Conservation (phyloP, 768 basidiomycete species). For the Boletus edulis region DNA sequence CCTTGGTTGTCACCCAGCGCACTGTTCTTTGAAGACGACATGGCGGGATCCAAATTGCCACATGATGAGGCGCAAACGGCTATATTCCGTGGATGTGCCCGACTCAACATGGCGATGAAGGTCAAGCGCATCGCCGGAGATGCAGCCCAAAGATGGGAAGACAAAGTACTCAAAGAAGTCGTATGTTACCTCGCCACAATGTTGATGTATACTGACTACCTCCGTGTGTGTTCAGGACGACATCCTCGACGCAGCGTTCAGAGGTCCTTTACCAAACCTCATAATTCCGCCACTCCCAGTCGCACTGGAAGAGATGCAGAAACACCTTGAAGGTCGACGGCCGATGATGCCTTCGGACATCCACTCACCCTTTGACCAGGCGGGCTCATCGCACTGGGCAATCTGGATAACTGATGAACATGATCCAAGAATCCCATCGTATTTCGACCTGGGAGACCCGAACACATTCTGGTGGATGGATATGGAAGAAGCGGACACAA, state of each 20-base stretch:
- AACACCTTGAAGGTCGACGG: neutral
- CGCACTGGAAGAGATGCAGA: conserved; percentile 5
- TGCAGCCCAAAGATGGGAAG: conserved; percentile 1
- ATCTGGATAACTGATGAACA: neutral
- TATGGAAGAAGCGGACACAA: neutral
- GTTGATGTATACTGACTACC: no score
- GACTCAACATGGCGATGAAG: neutral
- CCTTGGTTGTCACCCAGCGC: no score
- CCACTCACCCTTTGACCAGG: neutral
- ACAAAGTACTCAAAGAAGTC: neutral
- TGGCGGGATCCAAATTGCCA: neutral
- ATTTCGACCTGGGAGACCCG: neutral
- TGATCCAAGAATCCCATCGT: neutral
- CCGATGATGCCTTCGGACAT: conserved; percentile 1
- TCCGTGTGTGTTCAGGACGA: neutral
- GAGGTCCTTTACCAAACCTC: neutral
- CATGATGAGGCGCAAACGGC: neutral
- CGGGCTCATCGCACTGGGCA: neutral
- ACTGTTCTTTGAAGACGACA: no score
- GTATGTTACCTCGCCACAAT: neutral
- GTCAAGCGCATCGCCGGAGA: neutral
- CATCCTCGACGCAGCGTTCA: neutral
- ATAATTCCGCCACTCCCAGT: conserved; percentile 1
- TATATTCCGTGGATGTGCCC: conserved; percentile 3
- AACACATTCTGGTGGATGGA: conserved; percentile 12